Evolutionary conservation across 2,329 filamentous ascomycete genomes (phyloP).

Genomic region (Botrytis paeoniae): DNA sequence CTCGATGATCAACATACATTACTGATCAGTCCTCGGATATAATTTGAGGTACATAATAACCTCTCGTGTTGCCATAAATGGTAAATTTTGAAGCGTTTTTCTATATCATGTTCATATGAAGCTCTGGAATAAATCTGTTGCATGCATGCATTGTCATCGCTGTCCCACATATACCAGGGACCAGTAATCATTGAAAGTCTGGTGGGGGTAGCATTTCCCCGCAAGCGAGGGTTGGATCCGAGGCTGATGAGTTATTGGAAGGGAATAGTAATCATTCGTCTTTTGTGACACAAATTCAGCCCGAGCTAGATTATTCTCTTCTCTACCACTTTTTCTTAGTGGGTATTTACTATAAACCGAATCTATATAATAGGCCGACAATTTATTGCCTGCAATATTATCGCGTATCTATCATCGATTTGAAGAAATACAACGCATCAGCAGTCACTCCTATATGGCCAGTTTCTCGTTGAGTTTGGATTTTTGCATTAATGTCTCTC

Average conservation of each 20-base stretch:
- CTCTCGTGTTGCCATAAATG: neutral
- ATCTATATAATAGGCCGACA: neutral
- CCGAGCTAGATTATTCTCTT: neutral
- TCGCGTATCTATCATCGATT: neutral
- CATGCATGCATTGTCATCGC: neutral
- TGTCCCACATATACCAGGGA: neutral
- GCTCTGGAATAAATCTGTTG: neutral
- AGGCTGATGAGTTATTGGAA: slow-evolving; percentile 7
- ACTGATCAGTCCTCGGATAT: neutral
- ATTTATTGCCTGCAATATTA: neutral
- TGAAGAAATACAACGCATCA: neutral
- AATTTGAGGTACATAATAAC: neutral
- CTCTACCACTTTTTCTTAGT: neutral
- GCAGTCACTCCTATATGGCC: neutral
- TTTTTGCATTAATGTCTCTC: neutral
- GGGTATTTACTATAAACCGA: neutral
- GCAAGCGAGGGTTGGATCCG: neutral
- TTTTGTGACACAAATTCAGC: neutral
- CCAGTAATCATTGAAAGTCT: slow-evolving; percentile 4
- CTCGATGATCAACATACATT: neutral
- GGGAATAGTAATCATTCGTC: neutral
- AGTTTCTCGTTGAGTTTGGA: neutral
- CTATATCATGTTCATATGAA: neutral
- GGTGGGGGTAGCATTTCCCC: neutral
- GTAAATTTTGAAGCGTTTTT: neutral